These are phyloP conservation scores for Quercus ilex DNA, from an alignment of 306 rosid genomes.

Conservation along the genomic window DNA sequence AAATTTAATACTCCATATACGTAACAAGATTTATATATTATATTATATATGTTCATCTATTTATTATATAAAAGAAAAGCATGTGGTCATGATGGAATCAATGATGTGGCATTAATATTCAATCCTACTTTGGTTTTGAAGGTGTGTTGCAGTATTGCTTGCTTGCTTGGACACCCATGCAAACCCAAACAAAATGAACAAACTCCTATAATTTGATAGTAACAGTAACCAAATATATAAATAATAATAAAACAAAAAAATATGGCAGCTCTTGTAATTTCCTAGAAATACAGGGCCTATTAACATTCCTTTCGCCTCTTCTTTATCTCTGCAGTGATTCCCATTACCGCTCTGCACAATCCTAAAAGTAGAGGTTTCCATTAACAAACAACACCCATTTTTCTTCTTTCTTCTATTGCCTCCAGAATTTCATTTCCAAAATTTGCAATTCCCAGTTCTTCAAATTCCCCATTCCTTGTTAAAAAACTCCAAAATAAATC, in stretches of 20 bases:
- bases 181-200: too few relatives aligned
- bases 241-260: neutral
- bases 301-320: neutral
- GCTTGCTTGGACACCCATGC: too few relatives aligned
- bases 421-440: neutral
- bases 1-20: too few relatives aligned
- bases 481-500: neutral
- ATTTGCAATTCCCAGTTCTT: too few relatives aligned
- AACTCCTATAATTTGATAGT: too few relatives aligned
- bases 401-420: neutral
- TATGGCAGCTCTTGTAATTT: conserved; percentile 26
- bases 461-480: neutral
- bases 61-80: too few relatives aligned
- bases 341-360: neutral
- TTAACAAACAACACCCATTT: neutral
- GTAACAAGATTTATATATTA: too few relatives aligned
- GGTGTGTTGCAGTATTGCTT: too few relatives aligned
- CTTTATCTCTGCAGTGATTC: conserved; percentile 17
- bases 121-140: too few relatives aligned
- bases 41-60: too few relatives aligned
- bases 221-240: neutral
- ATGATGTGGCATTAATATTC: too few relatives aligned
- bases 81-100: too few relatives aligned
- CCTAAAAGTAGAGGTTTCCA: conserved; percentile 14
- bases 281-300: conserved; percentile 14